Base-by-base conservation (phyloP, 352 stramenopile species). In the Bremia lactucae region DNA sequence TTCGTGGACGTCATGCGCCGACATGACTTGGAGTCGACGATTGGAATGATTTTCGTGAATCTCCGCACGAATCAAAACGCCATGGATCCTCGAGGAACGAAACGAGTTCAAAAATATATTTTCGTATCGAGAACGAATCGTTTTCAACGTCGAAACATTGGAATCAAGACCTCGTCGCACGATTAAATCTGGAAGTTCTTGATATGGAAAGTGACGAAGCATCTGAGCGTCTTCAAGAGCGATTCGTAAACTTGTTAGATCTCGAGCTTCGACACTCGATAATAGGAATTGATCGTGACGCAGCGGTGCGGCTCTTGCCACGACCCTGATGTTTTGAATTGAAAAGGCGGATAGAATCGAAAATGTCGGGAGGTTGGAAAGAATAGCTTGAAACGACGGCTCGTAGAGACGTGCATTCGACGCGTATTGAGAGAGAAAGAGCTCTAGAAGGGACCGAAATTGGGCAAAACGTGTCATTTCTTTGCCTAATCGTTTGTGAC, bases 401-500 rank as follows among this genome's bases (percentile, higher is more conserved):
- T 52, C 14, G 14, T 59, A 48, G 4, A 51, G 1, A 7, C 8
- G 51, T 21, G 42, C 49, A 16, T 58, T 53, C 8, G 71, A 45
- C 1, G 45, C 52, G 31, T 59, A 69, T 24, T 68, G 47, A 2
- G 55, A 52, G 2, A 72, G 38, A 13, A 81, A 65, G 11, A 80
- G 48, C 29, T 86, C 71, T 18, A 83, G 59, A 9, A 68, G 49
- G 1, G 65, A 59, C 1, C 71, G 76, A 19, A 88, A 85, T 1
- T 57, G 59, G 10, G 71, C 64, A 7, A 86, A 47, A 2, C 65
- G 36, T 0, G 58, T 37, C 0, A 73, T 57, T 31, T 86, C 64
- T 47, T 82, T 77, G 2, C 50, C 55, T 19, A 88, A 40, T 5
- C 76, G 59, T 31, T 85, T 86, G 36, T 78, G 70, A 4, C 76